These are phyloP conservation scores for Nemania bipapillata DNA, from an alignment of 2,329 filamentous ascomycete species.

Conservation along the genomic window DNA sequence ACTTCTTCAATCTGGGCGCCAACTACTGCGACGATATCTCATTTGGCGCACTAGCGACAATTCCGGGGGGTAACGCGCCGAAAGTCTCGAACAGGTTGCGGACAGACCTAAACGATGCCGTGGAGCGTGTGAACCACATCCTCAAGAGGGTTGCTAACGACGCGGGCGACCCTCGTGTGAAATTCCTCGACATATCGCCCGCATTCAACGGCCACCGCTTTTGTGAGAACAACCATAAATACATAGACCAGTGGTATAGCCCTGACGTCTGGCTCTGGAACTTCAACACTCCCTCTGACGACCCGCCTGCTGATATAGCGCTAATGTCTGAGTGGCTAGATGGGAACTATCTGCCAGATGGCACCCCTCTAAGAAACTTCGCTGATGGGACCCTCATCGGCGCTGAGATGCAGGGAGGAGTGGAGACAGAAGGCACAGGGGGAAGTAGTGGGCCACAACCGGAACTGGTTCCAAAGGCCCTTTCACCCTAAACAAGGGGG, in stretches of 20 bases:
- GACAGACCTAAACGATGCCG: conserved; percentile 24
- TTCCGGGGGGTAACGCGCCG: conserved; percentile 6
- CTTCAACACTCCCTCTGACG: conserved; percentile 20
- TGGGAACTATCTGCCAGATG: neutral
- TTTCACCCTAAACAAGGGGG: conserved; percentile 29
- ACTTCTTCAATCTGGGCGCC: conserved; percentile 28
- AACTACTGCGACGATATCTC: conserved; percentile 31
- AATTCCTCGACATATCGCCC: conserved; percentile 26
- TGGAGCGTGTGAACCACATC: conserved; percentile 24
- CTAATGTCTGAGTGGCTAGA: conserved; percentile 17
- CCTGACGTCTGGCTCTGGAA: conserved; percentile 33
- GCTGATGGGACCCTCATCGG: conserved; percentile 8
- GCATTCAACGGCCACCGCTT: conserved; percentile 27
- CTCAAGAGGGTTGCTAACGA: conserved; percentile 21
- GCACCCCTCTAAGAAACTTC: neutral
- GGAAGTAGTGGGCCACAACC: conserved; percentile 9
- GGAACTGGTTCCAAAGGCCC: conserved; percentile 23
- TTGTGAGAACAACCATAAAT: conserved; percentile 28
- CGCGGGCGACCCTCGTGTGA: conserved; percentile 19
- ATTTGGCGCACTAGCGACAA: neutral
- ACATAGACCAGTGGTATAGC: conserved; percentile 25
- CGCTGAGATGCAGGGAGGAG: conserved; percentile 24
- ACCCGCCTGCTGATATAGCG: conserved; percentile 17
- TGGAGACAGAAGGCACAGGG: conserved; percentile 11
- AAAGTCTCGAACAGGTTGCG: conserved; percentile 23